Conservation (phyloP, 202 grass and related monocot genomes). For the Elaeis oleifera region DNA sequence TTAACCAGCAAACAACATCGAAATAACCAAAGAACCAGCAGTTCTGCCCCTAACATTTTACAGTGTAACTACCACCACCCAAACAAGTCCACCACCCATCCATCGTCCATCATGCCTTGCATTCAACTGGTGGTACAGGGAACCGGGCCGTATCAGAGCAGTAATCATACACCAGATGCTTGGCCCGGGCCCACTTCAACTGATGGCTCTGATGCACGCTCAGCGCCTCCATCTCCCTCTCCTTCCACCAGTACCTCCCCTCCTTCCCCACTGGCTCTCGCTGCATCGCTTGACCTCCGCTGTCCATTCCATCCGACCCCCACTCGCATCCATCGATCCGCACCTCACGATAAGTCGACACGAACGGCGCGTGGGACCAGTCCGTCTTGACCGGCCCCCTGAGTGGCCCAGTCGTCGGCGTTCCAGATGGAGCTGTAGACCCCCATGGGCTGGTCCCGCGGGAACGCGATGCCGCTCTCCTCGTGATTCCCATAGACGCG, state of each 20-base stretch:
- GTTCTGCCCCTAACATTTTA: too few relatives aligned
- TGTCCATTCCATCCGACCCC: constrained; percentile 24
- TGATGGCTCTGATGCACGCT: constrained; percentile 90
- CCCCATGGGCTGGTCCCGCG: constrained; percentile 61
- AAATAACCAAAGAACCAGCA: too few relatives aligned
- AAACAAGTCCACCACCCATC: too few relatives aligned
- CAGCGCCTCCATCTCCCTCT: constrained; percentile 84
- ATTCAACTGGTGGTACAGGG: constrained; percentile 61
- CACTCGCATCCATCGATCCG: constrained; percentile 71
- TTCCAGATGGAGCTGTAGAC: constrained; percentile 98
- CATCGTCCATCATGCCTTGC: constrained; percentile 28
- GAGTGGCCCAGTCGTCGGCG: constrained; percentile 95
- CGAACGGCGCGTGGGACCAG: constrained; percentile 91
- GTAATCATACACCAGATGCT: constrained; percentile 96
- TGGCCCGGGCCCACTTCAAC: constrained; percentile 81
- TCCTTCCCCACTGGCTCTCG: constrained; percentile 59
- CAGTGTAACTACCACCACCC: too few relatives aligned
- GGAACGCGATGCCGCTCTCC: constrained; percentile 32
- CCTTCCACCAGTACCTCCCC: constrained; percentile 95
- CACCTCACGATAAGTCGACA: constrained; percentile 57
- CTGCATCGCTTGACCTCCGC: constrained; percentile 56
- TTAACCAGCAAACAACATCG: too few relatives aligned
- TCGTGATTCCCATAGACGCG: constrained; percentile 73
- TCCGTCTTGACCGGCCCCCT: constrained; percentile 90
- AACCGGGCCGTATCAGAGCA: constrained; percentile 68